phyloP scores from a whole-genome alignment of 2,329 filamentous ascomycete genomes.

The Cladophialophora carrionii region DNA sequence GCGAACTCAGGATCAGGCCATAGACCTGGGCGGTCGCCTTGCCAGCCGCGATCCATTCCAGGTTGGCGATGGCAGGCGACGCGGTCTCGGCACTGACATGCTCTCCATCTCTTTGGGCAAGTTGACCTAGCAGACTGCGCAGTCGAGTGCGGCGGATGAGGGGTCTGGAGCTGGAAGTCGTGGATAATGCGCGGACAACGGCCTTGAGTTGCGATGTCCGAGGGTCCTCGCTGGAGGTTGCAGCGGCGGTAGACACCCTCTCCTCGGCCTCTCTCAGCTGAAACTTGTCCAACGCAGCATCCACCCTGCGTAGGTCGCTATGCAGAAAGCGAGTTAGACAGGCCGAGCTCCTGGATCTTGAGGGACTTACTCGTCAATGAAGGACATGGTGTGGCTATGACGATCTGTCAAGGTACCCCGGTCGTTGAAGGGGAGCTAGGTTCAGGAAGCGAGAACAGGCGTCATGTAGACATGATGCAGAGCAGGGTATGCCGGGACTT shows the following conservation, averaged over 20 bases:
- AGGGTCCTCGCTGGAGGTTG: constrained; percentile 29
- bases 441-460: not conserved
- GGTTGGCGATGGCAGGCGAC: constrained; percentile 58
- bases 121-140: constrained; percentile 64
- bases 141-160: constrained; percentile 66
- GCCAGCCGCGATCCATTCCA: constrained; percentile 87
- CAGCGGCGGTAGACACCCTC: constrained; percentile 19
- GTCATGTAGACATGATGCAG: not conserved
- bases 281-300: constrained; percentile 61
- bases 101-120: constrained; percentile 46
- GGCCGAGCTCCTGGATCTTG: not conserved
- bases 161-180: constrained; percentile 65
- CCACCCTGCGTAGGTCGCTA: constrained; percentile 61
- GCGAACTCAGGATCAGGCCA: constrained; percentile 52
- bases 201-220: constrained; percentile 58
- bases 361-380: constrained; percentile 27
- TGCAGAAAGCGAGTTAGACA: constrained; percentile 14
- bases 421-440: not conserved
- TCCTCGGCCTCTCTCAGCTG: constrained; percentile 50
- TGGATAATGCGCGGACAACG: constrained; percentile 72
- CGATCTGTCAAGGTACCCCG: not conserved
- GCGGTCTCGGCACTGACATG: constrained; percentile 38
- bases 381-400: constrained; percentile 24
- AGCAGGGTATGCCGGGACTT: not conserved
- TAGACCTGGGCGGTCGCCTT: constrained; percentile 93